Conservation (phyloP, 371 early-diverging fungal species). For the Mortierella sp. region DNA sequence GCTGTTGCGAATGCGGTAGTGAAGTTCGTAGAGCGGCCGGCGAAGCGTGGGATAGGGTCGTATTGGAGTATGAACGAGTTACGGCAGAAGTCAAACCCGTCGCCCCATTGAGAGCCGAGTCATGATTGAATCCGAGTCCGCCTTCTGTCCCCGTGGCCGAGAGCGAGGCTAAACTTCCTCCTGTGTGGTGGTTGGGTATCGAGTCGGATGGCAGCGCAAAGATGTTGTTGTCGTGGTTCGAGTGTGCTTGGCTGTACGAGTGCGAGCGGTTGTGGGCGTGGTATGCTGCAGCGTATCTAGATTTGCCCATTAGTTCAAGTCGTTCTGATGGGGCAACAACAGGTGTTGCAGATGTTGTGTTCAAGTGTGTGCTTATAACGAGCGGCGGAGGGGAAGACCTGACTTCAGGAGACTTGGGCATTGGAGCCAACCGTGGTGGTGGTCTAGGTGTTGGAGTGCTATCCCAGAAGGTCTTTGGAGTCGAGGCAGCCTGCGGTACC, state of each 20-base stretch:
- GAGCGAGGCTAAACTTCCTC: constrained; percentile 18
- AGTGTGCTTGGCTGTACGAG: constrained; percentile 43
- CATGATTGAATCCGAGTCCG: constrained; percentile 9
- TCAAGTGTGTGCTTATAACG: constrained; percentile 19
- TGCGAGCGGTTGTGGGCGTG: constrained; percentile 35
- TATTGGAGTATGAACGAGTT: constrained; percentile 5
- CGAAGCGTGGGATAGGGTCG: constrained; percentile 21
- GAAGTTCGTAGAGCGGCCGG: constrained; percentile 22
- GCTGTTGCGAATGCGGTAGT: constrained; percentile 4
- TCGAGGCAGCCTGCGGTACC: background rate
- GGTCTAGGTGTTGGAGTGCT: constrained; percentile 43
- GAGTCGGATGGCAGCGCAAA: constrained; percentile 20
- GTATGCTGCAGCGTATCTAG: constrained; percentile 27
- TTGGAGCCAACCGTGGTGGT: constrained; percentile 48
- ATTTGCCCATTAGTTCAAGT: constrained; percentile 11
- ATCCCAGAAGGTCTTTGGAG: constrained; percentile 32
- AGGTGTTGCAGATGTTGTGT: background rate
- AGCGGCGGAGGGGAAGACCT: constrained; percentile 28
- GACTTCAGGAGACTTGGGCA: constrained; percentile 31
- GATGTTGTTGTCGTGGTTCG: constrained; percentile 41
- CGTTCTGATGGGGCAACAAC: constrained; percentile 7
- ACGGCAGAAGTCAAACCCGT: background rate
- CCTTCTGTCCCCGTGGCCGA: constrained; percentile 17
- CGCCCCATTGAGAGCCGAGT: background rate
- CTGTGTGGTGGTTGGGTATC: background rate